Base-by-base conservation (phyloP, 768 basidiomycete genomes). In the Suillus fuscotomentosus region DNA sequence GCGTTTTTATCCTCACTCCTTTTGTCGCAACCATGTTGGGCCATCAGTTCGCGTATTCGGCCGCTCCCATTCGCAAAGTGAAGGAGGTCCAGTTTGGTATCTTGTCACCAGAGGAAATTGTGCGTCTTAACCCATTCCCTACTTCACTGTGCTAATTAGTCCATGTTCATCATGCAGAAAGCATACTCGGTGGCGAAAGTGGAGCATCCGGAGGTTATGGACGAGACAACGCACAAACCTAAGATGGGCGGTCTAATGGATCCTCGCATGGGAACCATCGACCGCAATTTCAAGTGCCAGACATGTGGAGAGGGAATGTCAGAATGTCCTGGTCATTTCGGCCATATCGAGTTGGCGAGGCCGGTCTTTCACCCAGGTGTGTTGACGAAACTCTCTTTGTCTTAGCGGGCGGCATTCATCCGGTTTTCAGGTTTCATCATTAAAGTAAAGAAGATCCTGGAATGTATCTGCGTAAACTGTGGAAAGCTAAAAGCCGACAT, bases 301-400 rank as follows among this genome's bases (percentile, higher is more conserved):
- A 99, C 97, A 36, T 99, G 97, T 77, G 96, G 95, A 69, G 97
- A 99, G 84, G 97, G 96, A n/a, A 98, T 99, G 96, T 90, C 95
- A 20, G 97, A 99, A 76, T 99, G 97, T 81, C 96, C 97, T 34
- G 97, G 97, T 60, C 97, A 99, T 77, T 99, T 99, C 81, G 97
- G 97, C 62, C 96, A 99, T 76, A 94, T 99, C 72, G 97, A 99
- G 80, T 81, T 99, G 72, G 94, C 94, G 51, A 84, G 95, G 70
- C 95, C 97, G n/a, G 94, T 97, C 41, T 99, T 95, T 73, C 97
- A 99, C 77, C 91, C 94, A 77, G 95, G 94, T 94, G 77, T 67
- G 89, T 84, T 31, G 11, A 31, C 9, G 62, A 7, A 50, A 6
- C 24, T 56, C 10, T 64, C 61, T n/a, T 14, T 50, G 47, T 61